A percentile compares a stretch with the other conserved stretches of the same genome.
phyloP scores from a whole-genome alignment of 2,329 filamentous ascomycete species.

The Colletotrichum filicis region DNA sequence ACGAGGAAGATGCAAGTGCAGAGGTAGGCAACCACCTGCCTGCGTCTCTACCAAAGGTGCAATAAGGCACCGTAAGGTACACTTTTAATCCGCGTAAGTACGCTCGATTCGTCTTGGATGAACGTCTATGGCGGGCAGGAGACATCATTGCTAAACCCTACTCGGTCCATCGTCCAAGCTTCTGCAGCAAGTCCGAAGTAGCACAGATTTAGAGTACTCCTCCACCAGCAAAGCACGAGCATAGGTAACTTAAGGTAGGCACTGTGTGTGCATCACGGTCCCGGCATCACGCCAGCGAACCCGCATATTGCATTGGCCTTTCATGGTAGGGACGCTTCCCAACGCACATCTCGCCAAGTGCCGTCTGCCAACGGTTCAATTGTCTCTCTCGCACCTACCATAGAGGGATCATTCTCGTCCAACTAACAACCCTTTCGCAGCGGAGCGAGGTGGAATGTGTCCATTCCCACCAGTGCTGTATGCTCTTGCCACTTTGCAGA shows the following conservation, averaged over 20 bases:
- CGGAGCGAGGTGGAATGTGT: background rate
- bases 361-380: background rate
- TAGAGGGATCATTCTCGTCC: background rate
- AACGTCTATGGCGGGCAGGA: background rate
- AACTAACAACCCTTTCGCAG: background rate
- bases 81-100: background rate
- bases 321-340: background rate
- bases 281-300: slow-evolving; percentile 13
- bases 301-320: background rate
- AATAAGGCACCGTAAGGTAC: background rate
- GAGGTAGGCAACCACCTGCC: background rate
- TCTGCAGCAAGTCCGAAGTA: slow-evolving; percentile 5
- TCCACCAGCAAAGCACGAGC: background rate
- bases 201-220: background rate
- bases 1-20: background rate
- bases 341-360: background rate
- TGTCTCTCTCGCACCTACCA: slow-evolving; percentile 3
- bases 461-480: background rate
- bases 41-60: too few relatives aligned
- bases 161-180: slow-evolving; percentile 9
- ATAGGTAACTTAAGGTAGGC: too few relatives aligned
- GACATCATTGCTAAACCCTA: background rate
- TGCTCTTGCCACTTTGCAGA: background rate
- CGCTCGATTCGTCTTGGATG: background rate
- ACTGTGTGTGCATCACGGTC: slow-evolving; percentile 15